Conservation (phyloP, 805 yeast genomes). For the Metschnikowia henanensis region DNA sequence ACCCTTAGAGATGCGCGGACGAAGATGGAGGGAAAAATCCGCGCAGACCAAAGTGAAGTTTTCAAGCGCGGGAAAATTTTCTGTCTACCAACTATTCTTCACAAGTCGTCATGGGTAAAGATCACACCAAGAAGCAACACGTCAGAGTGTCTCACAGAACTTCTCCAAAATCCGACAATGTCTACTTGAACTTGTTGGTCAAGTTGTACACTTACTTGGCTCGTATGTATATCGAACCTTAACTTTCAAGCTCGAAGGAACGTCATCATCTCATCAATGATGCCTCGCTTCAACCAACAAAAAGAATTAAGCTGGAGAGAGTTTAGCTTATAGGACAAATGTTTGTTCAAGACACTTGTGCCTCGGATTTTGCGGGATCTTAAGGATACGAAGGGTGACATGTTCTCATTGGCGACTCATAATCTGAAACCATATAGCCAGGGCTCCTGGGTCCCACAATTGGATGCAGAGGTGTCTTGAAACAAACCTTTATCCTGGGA, state of each 20-base stretch:
- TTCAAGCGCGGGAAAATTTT: constrained; percentile 1
- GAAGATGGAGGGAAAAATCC: constrained; percentile 11
- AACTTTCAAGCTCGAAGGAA: constrained; percentile 3
- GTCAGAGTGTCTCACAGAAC: constrained; percentile 93
- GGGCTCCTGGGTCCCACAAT: constrained; percentile 8
- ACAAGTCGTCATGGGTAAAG: constrained; percentile 78
- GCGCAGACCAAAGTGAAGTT: constrained; percentile 4
- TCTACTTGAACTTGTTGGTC: constrained; percentile 96
- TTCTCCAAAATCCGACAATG: constrained; percentile 99
- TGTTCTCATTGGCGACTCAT: neutral
- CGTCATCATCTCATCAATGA: constrained; percentile 3
- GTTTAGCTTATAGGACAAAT: neutral
- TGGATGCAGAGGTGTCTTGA: constrained; percentile 9
- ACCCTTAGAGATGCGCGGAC: neutral
- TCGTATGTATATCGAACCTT: constrained; percentile 67
- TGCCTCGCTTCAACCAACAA: constrained; percentile 5
- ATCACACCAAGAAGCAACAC: constrained; percentile 96
- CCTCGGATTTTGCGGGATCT: constrained; percentile 8
- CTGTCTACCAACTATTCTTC: constrained; percentile 15
- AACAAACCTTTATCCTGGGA: constrained; percentile 1
- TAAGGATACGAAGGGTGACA: constrained; percentile 1
- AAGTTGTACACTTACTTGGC: constrained; percentile 99
- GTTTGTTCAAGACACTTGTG: constrained; percentile 8
- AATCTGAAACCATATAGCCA: neutral
- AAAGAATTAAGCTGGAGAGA: neutral